These are phyloP conservation scores for Hyaloscypha bicolor DNA, from an alignment of 495 filamentous ascomycete species.

Conservation along the genomic window DNA sequence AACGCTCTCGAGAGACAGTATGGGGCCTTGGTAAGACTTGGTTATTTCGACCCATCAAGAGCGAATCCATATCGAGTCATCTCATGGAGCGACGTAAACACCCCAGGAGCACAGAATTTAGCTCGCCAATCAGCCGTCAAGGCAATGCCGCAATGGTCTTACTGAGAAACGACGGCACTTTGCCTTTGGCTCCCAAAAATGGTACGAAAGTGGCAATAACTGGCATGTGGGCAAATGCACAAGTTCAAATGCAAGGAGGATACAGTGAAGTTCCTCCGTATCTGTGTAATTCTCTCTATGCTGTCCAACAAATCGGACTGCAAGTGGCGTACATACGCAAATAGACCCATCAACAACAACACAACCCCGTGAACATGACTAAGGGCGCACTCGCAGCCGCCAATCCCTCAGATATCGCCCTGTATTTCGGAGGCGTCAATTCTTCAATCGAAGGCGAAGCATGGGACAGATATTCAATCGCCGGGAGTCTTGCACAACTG, in stretches of 20 bases:
- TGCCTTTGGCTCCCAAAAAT: conserved; percentile 48
- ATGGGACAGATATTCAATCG: conserved; percentile 51
- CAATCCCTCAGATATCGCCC: conserved; percentile 51
- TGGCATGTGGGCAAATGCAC: conserved; percentile 60
- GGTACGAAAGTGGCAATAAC: conserved; percentile 52
- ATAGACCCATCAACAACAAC: conserved; percentile 43
- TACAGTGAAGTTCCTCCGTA: conserved; percentile 59
- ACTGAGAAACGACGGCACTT: conserved; percentile 59
- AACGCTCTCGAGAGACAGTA: conserved; percentile 57
- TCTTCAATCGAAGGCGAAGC: conserved; percentile 55
- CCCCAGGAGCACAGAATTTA: conserved; percentile 53
- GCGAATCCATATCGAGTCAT: conserved; percentile 48
- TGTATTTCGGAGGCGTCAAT: conserved; percentile 61
- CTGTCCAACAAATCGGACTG: conserved; percentile 44
- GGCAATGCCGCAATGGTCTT: conserved; percentile 59
- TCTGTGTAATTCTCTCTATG: conserved; percentile 51
- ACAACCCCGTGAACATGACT: conserved; percentile 41
- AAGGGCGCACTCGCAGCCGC: conserved; percentile 48
- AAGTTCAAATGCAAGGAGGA: conserved; percentile 60
- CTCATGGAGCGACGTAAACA: conserved; percentile 53
- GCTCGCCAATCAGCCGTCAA: conserved; percentile 59
- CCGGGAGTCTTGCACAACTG: conserved; percentile 58
- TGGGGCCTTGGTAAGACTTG: conserved; percentile 53
- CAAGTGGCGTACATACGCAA: conserved; percentile 54
- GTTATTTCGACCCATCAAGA: conserved; percentile 57